These are phyloP conservation scores for Metschnikowia kunwiensis DNA, from an alignment of 805 yeast species.

Conservation along the genomic window DNA sequence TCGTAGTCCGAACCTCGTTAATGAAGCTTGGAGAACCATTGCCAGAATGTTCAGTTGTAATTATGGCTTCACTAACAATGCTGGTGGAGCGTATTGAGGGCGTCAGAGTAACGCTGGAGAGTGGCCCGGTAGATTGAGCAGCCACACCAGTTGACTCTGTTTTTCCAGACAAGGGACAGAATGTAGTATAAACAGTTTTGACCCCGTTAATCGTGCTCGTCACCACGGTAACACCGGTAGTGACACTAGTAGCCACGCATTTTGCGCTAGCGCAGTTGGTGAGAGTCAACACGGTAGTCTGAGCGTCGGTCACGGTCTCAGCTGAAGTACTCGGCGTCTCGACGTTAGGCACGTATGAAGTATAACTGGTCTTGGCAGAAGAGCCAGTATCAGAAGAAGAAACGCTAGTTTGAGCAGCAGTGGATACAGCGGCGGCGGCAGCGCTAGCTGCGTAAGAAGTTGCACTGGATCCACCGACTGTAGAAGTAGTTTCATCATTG, in stretches of 20 bases:
- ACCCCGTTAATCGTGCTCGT: conserved; percentile 34
- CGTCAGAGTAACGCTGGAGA: too few species aligned
- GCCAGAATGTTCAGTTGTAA: too few species aligned
- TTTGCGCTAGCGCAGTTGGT: conserved; percentile 29
- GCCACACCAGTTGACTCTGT: neutral
- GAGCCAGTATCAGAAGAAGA: too few species aligned
- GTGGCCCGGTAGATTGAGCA: neutral
- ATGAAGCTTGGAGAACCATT: conserved; percentile 1
- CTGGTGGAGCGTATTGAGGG: too few species aligned
- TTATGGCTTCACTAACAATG: too few species aligned
- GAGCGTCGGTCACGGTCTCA: conserved; percentile 8
- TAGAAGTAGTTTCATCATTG: conserved; percentile 5
- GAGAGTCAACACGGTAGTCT: conserved; percentile 22
- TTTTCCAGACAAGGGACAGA: conserved; percentile 21
- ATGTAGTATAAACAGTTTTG: conserved; percentile 31
- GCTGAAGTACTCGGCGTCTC: too few species aligned
- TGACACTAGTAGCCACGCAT: conserved; percentile 26
- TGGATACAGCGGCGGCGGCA: neutral
- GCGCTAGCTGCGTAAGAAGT: conserved; percentile 1
- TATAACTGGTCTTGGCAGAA: too few species aligned
- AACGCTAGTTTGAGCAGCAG: neutral
- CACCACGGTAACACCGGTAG: conserved; percentile 23
- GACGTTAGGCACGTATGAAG: too few species aligned
- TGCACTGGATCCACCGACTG: conserved; percentile 1
- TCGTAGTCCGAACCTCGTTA: conserved; percentile 10